Evolutionary conservation across 1,284 basidiomycete genomes (phyloP), one percentile per base, ranked within the genome.

Genomic region (Ustilago trichophora): DNA sequence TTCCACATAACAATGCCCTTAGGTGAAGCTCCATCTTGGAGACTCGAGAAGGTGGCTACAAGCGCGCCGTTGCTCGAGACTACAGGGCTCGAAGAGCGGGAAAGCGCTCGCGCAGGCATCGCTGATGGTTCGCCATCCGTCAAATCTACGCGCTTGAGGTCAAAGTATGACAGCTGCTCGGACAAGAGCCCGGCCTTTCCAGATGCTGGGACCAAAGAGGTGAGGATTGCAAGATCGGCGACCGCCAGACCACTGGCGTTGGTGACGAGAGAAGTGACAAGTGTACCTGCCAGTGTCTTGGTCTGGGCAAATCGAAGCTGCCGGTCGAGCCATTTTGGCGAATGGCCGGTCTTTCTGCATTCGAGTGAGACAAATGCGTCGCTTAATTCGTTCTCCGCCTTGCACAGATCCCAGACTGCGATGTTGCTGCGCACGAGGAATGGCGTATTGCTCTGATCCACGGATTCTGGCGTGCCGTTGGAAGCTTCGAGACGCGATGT

Each of bases 321-420:
- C 68, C 68, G 62, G 6, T 71, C 68, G 27, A 51, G 37, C 57
- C 50, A 58, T 22, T 53, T 57, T 6, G 62, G 56, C 2, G 44
- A 42, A 12, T 62, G 57, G 2, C 63, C 58, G 5, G 53, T 51
- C 42, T 71, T 71, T 24, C 54, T 45, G 42, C 68, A 71, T 46
- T 71, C 68, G 25, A 71, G 57, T 25, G 57, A 53, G 13, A 42
- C 37, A 22, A 71, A 71, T 6, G 68, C 68, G 10, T 71, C 68
- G 40, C 54, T 66, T 12, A 71, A 45, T 42, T 58, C 68, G 37
- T 53, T 49, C 21, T 58, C 57, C 13, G 46, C 44, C 29, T 52
- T 57, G 27, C 13, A 3, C 8, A 66, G 29, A 26, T 71, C 54
- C 68, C 68, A 71, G 8, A 50, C 29, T 10, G 58, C 48, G n/a